A percentile compares a stretch with the other conserved stretches of the same genome.
Evolutionary conservation across 2,329 filamentous ascomycete species (phyloP).

Genomic region (Aspergillus phoenicis): DNA sequence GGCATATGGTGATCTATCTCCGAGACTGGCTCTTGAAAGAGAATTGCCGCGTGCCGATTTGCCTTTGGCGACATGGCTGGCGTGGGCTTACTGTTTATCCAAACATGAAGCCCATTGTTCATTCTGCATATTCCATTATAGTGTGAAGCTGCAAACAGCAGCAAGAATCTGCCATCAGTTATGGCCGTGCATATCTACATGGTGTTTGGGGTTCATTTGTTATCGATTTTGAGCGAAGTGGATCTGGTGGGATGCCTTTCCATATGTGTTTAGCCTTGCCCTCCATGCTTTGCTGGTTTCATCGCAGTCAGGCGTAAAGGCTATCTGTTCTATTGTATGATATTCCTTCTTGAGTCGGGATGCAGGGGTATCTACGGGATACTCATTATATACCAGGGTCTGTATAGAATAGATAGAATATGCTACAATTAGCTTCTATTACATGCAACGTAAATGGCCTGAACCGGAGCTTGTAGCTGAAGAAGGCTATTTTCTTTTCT

Average conservation of each 20-base stretch:
- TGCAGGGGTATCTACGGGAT: background rate
- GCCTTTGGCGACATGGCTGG: background rate
- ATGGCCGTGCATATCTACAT: slow-evolving; percentile 4
- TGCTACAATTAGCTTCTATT: background rate
- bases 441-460: background rate
- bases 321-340: background rate
- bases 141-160: background rate
- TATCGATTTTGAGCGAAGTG: slow-evolving; percentile 4
- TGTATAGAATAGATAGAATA: slow-evolving; percentile 7
- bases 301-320: background rate
- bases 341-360: background rate
- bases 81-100: background rate
- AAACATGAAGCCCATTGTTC: background rate
- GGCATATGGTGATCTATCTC: background rate
- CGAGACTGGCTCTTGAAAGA: slow-evolving; percentile 8
- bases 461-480: too few relatives aligned
- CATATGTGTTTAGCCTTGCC: background rate
- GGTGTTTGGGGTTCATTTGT: background rate
- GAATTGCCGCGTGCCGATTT: background rate
- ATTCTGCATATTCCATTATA: slow-evolving; percentile 16
- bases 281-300: slow-evolving; percentile 3
- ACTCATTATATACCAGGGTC: slow-evolving; percentile 5
- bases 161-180: background rate
- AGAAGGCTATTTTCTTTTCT: too few relatives aligned
- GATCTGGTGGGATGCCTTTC: background rate